phyloP scores from a whole-genome alignment of 2,329 filamentous ascomycete genomes.

The Hymenoscyphus infarciens region DNA sequence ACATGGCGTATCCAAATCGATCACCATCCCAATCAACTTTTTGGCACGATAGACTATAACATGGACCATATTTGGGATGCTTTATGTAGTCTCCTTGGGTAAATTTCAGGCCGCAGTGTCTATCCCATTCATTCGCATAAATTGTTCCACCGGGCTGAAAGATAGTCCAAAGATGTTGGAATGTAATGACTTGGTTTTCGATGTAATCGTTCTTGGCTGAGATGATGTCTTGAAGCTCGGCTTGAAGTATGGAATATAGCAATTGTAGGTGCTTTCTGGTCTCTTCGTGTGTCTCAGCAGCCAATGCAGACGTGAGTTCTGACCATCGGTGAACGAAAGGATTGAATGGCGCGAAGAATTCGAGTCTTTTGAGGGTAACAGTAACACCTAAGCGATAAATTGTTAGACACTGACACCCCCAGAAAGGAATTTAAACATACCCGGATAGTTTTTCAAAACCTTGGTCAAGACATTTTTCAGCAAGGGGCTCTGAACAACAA shows the following conservation, averaged over 20 bases:
- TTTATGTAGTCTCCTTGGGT: slow-evolving; percentile 32
- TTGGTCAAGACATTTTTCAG: slow-evolving; percentile 33
- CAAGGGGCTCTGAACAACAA: slow-evolving; percentile 36
- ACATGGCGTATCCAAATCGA: slow-evolving; percentile 38
- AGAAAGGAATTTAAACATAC: slow-evolving; percentile 7
- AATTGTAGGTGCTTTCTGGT: slow-evolving; percentile 47
- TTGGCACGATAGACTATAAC: background rate
- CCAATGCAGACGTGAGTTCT: slow-evolving; percentile 41
- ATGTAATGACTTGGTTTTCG: slow-evolving; percentile 51
- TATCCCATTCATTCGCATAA: slow-evolving; percentile 41
- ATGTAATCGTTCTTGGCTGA: slow-evolving; percentile 49
- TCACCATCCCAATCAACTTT: slow-evolving; percentile 48
- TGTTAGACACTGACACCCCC: background rate
- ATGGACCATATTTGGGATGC: slow-evolving; percentile 35
- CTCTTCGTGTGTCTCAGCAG: slow-evolving; percentile 41
- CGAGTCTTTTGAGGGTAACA: slow-evolving; percentile 55
- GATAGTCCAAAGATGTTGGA: slow-evolving; percentile 51
- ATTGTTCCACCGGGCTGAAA: slow-evolving; percentile 46
- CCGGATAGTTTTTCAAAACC: slow-evolving; percentile 34
- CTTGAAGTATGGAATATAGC: slow-evolving; percentile 45
- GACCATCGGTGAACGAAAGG: slow-evolving; percentile 66
- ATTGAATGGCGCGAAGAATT: slow-evolving; percentile 58
- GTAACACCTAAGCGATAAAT: slow-evolving; percentile 46
- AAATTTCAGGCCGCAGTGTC: slow-evolving; percentile 37
- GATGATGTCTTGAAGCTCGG: slow-evolving; percentile 50